A percentile compares a stretch with the other conserved stretches of the same genome.
Conservation (phyloP, 805 yeast species). For the Metschnikowia colocasiae region DNA sequence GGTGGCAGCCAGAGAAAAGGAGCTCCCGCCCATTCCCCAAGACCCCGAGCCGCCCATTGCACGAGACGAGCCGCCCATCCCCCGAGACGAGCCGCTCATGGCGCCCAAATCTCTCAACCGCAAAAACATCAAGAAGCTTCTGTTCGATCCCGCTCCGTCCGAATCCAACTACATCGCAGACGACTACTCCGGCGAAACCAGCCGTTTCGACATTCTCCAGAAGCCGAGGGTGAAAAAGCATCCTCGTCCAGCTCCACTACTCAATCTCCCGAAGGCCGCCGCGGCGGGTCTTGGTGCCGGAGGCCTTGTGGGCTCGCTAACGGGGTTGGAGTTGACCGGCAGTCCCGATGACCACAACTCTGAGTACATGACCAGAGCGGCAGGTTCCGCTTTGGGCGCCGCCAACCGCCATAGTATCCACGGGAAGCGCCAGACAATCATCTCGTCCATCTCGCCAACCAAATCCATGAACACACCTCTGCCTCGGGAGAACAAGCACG, state of each 20-base stretch:
- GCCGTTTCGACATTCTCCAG: constrained; percentile 12
- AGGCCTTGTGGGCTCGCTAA: constrained; percentile 8
- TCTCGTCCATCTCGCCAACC: constrained; percentile 42
- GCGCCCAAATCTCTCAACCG: constrained; percentile 36
- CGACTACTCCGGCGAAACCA: constrained; percentile 6
- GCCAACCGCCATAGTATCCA: constrained; percentile 1
- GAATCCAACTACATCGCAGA: background rate
- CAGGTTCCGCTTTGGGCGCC: constrained; percentile 6
- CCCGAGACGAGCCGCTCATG: constrained; percentile 22
- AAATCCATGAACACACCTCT: constrained; percentile 14
- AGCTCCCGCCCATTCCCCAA: constrained; percentile 38
- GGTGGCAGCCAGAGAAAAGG: constrained; percentile 31
- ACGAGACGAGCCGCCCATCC: constrained; percentile 5
- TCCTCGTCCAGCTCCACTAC: constrained; percentile 31
- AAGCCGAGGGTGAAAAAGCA: constrained; percentile 20
- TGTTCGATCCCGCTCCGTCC: constrained; percentile 9
- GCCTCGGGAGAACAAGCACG: constrained; percentile 3
- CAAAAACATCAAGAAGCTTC: constrained; percentile 38
- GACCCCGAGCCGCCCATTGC: constrained; percentile 1
- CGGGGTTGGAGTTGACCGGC: constrained; percentile 8
- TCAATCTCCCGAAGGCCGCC: constrained; percentile 18
- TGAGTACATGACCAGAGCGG: background rate
- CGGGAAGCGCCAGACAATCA: constrained; percentile 38
- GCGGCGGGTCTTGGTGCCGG: background rate
- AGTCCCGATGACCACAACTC: background rate